phyloP scores from a whole-genome alignment of 164 flowering plant species.

The Vitis rotundifolia region DNA sequence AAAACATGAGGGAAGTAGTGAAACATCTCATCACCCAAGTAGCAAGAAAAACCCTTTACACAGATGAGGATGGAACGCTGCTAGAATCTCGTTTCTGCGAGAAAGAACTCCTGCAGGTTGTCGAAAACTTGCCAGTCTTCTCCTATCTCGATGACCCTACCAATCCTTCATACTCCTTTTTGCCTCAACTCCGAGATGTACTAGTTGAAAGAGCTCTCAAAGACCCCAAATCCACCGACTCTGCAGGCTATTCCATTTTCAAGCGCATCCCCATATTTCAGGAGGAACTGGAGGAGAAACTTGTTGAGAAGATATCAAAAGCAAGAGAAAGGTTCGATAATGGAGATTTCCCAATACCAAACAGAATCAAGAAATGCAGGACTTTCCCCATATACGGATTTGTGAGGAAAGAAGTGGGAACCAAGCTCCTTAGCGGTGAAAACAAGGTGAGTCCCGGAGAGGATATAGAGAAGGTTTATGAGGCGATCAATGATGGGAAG shows the following conservation, averaged over 20 bases:
- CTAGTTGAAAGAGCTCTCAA: conserved; percentile 37
- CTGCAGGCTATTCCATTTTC: conserved; percentile 31
- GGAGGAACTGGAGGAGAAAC: conserved; percentile 34
- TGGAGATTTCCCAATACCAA: conserved; percentile 32
- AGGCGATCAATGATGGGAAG: conserved; percentile 43
- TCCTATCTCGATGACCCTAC: conserved; percentile 51
- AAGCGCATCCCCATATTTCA: conserved; percentile 42
- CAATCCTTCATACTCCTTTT: conserved; percentile 36
- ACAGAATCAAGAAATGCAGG: conserved; percentile 47
- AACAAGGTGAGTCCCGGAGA: conserved; percentile 55
- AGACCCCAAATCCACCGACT: conserved; percentile 2
- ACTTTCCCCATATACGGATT: conserved; percentile 45
- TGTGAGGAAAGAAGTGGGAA: conserved; percentile 45
- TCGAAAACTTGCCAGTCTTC: conserved; percentile 44
- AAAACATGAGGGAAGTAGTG: conserved; percentile 44
- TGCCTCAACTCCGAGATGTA: conserved; percentile 38
- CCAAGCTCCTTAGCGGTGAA: conserved; percentile 42
- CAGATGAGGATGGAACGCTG: conserved; percentile 29
- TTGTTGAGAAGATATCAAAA: conserved; percentile 26
- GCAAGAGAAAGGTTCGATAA: conserved; percentile 40
- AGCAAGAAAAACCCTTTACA: conserved; percentile 40
- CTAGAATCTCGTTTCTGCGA: conserved; percentile 52
- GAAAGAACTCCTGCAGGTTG: conserved; percentile 42
- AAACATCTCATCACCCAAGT: conserved; percentile 36
- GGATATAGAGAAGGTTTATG: conserved; percentile 49